A percentile compares a stretch with the other conserved stretches of the same genome.
phyloP scores from a whole-genome alignment of 345 rosid species.

The Xanthoceras sorbifolium region DNA sequence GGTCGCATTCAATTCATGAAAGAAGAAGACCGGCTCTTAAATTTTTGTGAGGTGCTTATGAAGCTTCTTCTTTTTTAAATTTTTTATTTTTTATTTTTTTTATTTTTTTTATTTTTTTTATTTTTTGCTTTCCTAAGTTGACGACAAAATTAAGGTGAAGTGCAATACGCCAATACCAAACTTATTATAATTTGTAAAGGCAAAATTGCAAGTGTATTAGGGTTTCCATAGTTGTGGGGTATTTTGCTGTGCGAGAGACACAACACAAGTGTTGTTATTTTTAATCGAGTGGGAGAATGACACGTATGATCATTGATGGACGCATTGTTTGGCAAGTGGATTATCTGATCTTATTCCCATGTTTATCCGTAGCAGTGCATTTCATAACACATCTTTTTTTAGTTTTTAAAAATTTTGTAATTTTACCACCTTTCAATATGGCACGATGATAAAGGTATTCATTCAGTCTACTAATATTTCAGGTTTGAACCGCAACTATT shows the following conservation, averaged over 20 bases:
- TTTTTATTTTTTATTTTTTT: background rate
- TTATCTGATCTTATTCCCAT: too few species aligned
- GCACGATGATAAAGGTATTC: too few species aligned
- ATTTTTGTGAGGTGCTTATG: background rate
- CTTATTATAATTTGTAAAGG: background rate
- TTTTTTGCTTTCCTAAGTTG: background rate
- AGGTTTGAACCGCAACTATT: too few species aligned
- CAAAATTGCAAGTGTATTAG: background rate
- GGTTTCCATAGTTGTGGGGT: background rate
- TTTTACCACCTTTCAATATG: too few species aligned
- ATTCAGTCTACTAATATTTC: too few species aligned
- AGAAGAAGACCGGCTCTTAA: conserved; percentile 22
- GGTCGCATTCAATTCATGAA: conserved; percentile 46
- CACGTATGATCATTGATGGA: background rate
- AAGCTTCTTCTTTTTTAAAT: conserved; percentile 10
- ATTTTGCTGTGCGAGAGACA: background rate
- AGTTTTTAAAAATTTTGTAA: too few species aligned
- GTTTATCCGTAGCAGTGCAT: too few species aligned
- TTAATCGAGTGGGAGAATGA: background rate
- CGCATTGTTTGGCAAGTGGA: too few species aligned
- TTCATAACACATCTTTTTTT: too few species aligned
- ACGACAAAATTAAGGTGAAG: background rate
- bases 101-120: background rate
- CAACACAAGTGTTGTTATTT: background rate
- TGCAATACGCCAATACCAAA: background rate